phyloP scores from a whole-genome alignment of 805 yeast genomes.

The Saccharomycopsis sp. region DNA sequence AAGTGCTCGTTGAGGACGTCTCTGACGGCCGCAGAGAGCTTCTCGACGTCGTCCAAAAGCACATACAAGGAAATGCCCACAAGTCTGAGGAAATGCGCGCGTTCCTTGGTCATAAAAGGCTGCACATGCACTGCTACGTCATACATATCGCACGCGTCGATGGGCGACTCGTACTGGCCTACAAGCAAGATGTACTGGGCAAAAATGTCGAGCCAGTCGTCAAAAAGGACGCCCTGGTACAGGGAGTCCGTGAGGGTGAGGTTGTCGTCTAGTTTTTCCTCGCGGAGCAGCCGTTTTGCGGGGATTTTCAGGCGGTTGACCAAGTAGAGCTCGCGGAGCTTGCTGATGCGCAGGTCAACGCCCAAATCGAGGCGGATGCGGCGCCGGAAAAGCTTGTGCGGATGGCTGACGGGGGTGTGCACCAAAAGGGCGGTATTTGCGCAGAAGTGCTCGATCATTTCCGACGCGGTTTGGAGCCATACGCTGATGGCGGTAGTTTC shows the following conservation, averaged over 20 bases:
- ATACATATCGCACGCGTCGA: constrained; percentile 61
- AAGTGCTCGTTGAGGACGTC: constrained; percentile 60
- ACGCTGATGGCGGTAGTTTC: constrained; percentile 59
- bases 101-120: constrained; percentile 63
- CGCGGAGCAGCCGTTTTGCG: constrained; percentile 22
- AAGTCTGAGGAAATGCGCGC: constrained; percentile 53
- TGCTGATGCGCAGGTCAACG: constrained; percentile 64
- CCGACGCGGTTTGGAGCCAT: constrained; percentile 83
- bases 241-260: constrained; percentile 13
- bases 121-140: constrained; percentile 72
- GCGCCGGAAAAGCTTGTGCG: constrained; percentile 55
- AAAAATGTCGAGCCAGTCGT: constrained; percentile 79
- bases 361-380: constrained; percentile 37
- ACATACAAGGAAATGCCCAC: constrained; percentile 59
- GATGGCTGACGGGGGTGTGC: constrained; percentile 55
- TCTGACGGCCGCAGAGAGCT: constrained; percentile 54
- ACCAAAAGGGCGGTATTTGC: constrained; percentile 75
- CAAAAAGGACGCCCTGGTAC: constrained; percentile 70
- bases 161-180: constrained; percentile 50
- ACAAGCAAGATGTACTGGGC: constrained; percentile 70
- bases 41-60: constrained; percentile 43
- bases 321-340: constrained; percentile 52
- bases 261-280: constrained; percentile 25
- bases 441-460: constrained; percentile 75
- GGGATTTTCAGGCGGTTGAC: constrained; percentile 32